A percentile compares a stretch with the other conserved stretches of the same genome.
Evolutionary conservation across 306 rosid genomes (phyloP).

Genomic region (Crotalaria pallida): DNA sequence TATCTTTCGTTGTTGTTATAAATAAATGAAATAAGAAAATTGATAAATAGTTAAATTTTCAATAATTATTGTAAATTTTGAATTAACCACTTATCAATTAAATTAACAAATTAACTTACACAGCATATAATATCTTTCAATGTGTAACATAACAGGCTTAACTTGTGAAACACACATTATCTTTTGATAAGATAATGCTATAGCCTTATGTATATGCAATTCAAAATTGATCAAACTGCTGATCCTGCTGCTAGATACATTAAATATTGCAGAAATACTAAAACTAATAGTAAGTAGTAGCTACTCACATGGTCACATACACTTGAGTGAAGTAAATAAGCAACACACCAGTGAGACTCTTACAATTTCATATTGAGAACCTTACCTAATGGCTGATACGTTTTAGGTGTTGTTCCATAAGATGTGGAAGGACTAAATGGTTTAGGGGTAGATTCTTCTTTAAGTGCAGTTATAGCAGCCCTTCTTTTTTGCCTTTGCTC

Average conservation of each 20-base stretch:
- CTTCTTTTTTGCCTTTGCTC: conserved; percentile 53
- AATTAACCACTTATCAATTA: neutral
- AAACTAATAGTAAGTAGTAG: neutral
- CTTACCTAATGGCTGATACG: conserved; percentile 46
- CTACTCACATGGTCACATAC: neutral
- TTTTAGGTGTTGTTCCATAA: conserved; percentile 12
- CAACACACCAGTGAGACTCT: neutral
- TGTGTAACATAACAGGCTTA: neutral
- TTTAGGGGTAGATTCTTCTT: conserved; percentile 44
- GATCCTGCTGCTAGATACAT: neutral
- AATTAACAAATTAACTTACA: neutral
- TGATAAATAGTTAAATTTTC: neutral
- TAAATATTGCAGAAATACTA: neutral
- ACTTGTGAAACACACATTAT: neutral
- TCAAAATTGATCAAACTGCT: neutral
- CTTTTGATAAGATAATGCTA: neutral
- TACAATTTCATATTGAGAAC: conserved; percentile 69
- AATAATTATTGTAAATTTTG: neutral
- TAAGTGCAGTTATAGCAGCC: conserved; percentile 50
- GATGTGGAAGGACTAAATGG: conserved; percentile 34
- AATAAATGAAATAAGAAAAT: neutral
- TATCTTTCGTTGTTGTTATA: neutral
- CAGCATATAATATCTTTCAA: neutral
- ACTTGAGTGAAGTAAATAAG: neutral
- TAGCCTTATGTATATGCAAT: neutral